phyloP scores from a whole-genome alignment of 768 basidiomycete genomes.

The Russula griseocarnosa region DNA sequence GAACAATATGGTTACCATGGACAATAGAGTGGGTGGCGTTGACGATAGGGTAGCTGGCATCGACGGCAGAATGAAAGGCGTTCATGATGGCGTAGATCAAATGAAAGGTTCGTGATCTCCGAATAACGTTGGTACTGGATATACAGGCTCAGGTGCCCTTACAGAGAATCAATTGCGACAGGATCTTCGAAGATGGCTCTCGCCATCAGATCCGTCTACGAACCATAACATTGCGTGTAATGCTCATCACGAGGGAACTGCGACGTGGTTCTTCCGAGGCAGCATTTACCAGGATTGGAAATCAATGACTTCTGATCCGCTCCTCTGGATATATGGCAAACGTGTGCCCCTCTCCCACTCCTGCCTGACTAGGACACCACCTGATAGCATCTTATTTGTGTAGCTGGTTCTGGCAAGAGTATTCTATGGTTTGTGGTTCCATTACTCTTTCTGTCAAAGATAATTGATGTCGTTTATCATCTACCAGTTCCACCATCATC shows the following conservation, averaged over 20 bases:
- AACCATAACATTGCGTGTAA: neutral
- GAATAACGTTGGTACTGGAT: neutral
- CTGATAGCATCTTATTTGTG: neutral
- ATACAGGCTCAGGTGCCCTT: neutral
- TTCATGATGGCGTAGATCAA: neutral
- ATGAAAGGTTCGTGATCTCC: neutral
- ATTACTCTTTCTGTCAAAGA: neutral
- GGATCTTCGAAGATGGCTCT: constrained; percentile 5
- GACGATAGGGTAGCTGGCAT: neutral
- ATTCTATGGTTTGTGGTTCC: neutral
- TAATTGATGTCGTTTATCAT: neutral
- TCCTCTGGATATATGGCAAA: constrained; percentile 12
- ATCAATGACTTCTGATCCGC: neutral
- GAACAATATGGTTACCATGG: neutral
- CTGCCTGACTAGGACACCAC: neutral
- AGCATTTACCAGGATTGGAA: neutral
- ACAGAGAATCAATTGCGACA: neutral
- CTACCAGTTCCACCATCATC: constrained; percentile 10
- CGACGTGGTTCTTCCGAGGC: constrained; percentile 7
- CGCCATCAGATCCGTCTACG: constrained; percentile 6
- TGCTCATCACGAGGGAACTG: neutral
- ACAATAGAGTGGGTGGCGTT: neutral
- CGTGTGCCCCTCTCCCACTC: neutral
- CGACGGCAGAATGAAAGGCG: neutral
- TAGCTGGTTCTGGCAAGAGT: constrained; percentile 18